phyloP scores from a whole-genome alignment of 441 rosid species.

The Erodium moschatum region DNA sequence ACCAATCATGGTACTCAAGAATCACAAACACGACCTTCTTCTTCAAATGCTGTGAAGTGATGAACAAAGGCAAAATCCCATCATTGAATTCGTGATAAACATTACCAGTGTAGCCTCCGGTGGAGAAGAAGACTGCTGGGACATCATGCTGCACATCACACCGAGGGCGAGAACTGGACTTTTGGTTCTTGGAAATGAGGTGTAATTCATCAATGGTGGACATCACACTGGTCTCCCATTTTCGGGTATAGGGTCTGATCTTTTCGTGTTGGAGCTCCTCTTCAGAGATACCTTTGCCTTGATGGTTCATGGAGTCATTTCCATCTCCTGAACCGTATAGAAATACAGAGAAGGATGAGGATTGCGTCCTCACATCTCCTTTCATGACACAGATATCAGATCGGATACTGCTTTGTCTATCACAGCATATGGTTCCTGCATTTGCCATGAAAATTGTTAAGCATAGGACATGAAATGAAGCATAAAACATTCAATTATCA shows the following conservation, averaged over 20 bases:
- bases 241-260: conserved; percentile 82
- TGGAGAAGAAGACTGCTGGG: conserved; percentile 77
- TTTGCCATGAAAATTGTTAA: neutral
- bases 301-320: conserved; percentile 19
- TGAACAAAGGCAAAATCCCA: conserved; percentile 72
- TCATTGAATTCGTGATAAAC: conserved; percentile 90
- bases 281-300: too few relatives aligned
- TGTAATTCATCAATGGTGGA: conserved; percentile 59
- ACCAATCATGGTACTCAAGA: conserved; percentile 81
- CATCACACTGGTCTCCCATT: conserved; percentile 85
- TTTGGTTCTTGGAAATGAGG: conserved; percentile 36
- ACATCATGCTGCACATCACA: conserved; percentile 69
- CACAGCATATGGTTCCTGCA: conserved; percentile 79
- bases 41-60: conserved; percentile 66
- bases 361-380: conserved; percentile 71
- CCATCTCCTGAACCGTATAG: conserved; percentile 35
- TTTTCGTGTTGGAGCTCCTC: conserved; percentile 38
- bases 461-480: neutral
- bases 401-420: conserved; percentile 51
- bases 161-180: conserved; percentile 18
- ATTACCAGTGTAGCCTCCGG: conserved; percentile 88
- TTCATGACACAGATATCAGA: conserved; percentile 69
- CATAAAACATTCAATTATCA: neutral
- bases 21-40: conserved; percentile 77
- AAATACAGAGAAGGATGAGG: conserved; percentile 57